Evolutionary conservation across 768 basidiomycete genomes (phyloP), one percentile per base, ranked within the genome.

Genomic region (Rhodotorula diobovata): DNA sequence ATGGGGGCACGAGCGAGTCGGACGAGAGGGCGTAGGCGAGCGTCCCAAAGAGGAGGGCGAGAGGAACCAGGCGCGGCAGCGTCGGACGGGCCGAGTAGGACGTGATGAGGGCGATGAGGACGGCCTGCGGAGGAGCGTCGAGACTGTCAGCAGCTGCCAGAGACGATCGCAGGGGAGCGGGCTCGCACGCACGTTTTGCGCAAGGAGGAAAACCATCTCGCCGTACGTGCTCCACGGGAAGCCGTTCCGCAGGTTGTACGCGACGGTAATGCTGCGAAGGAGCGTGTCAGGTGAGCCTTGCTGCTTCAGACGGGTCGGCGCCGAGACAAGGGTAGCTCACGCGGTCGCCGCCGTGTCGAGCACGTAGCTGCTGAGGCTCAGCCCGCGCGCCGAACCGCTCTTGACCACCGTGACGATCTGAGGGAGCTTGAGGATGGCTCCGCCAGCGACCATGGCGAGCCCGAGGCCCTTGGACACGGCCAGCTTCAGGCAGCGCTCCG

Each of bases 201-300:
- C 64, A 43, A 71, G 61, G 60, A 98, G 85, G 86, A 97, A 97
- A 67, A 93, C 80, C 83, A 95, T 97, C 81, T 99, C 96, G 78
- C 96, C 96, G 70, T 97, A 99, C 1, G 96, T 97, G 30, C 91
- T 92, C 84, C 97, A 96, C 0, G 96, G 93, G 81, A 94, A 97
- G 34, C 83, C 80, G 78, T 91, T 89, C 34, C 92, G 85, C 76
- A 86, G 87, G 4, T 93, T 89, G 81, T 98, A 99, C 20, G 87
- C 87, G 37, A 93, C 85, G 0, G 88, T 93, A 14, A 53, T 53
- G 14, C 55, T 56, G 34, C 18, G 32, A 16, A 21, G 11, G 2
- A 11, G 55, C 4, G 15, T 14, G 30, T 7, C 4, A 32, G 32
- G 9, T 54, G 6, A 54, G 28, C 28, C 9, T 9, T 1, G 30